Conservation (phyloP, 1,139 yeast genomes). For the Suhomyces coccinellae region DNA sequence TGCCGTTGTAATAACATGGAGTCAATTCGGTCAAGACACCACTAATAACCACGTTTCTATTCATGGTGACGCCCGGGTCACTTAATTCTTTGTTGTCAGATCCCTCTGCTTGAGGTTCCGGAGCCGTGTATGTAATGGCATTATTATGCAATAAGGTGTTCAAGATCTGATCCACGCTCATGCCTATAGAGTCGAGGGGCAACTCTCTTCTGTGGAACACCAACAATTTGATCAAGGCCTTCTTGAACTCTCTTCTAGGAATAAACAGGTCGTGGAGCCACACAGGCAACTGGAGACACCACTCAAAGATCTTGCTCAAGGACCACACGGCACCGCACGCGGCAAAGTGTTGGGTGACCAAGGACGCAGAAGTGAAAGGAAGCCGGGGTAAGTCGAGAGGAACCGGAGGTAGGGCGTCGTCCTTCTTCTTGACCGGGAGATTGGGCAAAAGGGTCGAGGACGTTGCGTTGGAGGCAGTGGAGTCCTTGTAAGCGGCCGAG, state of each 20-base stretch:
- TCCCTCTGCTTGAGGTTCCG: conserved; percentile 13
- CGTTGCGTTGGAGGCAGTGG: conserved; percentile 7
- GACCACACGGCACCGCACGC: conserved; percentile 42
- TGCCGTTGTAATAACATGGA: conserved; percentile 36
- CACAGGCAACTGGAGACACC: conserved; percentile 50
- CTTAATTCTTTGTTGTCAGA: conserved; percentile 3
- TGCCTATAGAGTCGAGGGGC: conserved; percentile 57
- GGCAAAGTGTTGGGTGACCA: conserved; percentile 50
- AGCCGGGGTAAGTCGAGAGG: conserved; percentile 58
- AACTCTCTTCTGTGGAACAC: conserved; percentile 52
- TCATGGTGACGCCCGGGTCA: conserved; percentile 26
- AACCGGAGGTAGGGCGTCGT: conserved; percentile 45
- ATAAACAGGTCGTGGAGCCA: conserved; percentile 56
- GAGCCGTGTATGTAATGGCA: conserved; percentile 41
- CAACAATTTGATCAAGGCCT: conserved; percentile 52
- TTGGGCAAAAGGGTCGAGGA: conserved; percentile 9
- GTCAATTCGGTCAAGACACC: conserved; percentile 44
- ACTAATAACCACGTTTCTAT: conserved; percentile 24
- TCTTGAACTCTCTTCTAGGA: conserved; percentile 50
- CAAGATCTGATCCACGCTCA: conserved; percentile 54
- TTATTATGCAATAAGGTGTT: conserved; percentile 45
- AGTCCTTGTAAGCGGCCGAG: background rate
- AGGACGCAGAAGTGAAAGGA: conserved; percentile 54
- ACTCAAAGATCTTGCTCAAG: conserved; percentile 42
- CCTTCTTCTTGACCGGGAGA: conserved; percentile 15